Conservation (phyloP, 306 rosid genomes). For the barrel medic (Medicago truncatula) region DNA sequence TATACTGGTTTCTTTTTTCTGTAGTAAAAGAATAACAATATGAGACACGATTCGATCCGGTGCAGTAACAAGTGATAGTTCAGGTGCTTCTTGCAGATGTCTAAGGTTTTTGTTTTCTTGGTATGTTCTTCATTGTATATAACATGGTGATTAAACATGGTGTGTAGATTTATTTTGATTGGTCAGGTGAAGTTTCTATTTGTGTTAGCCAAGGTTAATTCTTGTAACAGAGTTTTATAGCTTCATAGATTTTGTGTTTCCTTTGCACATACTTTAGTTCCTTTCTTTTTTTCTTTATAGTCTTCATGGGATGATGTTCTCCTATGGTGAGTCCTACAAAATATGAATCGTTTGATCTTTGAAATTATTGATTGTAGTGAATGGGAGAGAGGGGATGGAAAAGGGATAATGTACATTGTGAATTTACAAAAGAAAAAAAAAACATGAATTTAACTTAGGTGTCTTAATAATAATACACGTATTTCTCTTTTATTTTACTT, state of each 20-base stretch:
- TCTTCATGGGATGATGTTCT: background rate
- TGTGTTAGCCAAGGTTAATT: background rate
- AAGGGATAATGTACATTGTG: too few species aligned
- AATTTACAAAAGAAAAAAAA: too few species aligned
- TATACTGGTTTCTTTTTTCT: conserved; percentile 43
- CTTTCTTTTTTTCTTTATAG: background rate
- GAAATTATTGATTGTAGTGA: too few species aligned
- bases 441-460: too few species aligned
- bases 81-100: conserved; percentile 40
- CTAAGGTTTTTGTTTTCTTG: conserved; percentile 36
- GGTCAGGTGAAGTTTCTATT: background rate
- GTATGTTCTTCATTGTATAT: conserved; percentile 44
- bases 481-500: too few species aligned
- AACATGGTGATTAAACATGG: conserved; percentile 41
- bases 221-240: background rate
- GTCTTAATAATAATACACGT: too few species aligned
- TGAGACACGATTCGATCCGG: conserved; percentile 43
- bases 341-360: background rate
- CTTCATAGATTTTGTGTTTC: background rate
- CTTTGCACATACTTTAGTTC: background rate
- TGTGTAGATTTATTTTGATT: conserved; percentile 33
- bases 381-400: too few species aligned
- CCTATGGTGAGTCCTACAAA: background rate
- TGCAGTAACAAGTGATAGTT: conserved; percentile 44
- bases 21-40: conserved; percentile 47